These are phyloP conservation scores for Castanea mollissima DNA, from an alignment of 306 rosid genomes.

Conservation along the genomic window DNA sequence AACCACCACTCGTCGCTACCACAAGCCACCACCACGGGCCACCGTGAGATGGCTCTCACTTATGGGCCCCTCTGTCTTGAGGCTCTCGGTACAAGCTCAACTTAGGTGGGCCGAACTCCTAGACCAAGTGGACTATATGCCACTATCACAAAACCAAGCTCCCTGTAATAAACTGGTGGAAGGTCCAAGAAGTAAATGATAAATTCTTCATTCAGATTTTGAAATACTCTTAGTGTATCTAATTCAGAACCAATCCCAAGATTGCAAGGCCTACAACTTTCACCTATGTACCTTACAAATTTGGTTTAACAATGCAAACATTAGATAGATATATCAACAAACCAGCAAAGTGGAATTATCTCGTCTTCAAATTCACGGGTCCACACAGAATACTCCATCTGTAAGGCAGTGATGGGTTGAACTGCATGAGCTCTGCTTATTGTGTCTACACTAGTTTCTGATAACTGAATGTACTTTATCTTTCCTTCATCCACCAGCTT, in stretches of 20 bases:
- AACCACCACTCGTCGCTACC: too few relatives aligned
- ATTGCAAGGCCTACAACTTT: neutral
- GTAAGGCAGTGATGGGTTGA: slow-evolving; percentile 74
- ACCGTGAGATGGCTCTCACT: too few relatives aligned
- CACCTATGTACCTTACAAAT: neutral
- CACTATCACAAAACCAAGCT: slow-evolving; percentile 70
- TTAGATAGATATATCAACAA: neutral
- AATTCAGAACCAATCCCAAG: neutral
- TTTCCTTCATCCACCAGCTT: slow-evolving; percentile 64
- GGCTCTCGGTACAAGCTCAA: too few relatives aligned
- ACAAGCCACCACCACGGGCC: too few relatives aligned
- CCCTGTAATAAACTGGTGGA: slow-evolving; percentile 22
- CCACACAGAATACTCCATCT: slow-evolving; percentile 78
- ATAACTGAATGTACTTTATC: slow-evolving; percentile 55
- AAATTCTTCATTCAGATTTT: neutral
- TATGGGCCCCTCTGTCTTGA: too few relatives aligned
- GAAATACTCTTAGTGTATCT: neutral
- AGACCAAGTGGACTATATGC: slow-evolving; percentile 40
- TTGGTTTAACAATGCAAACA: neutral
- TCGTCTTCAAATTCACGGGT: slow-evolving; percentile 59
- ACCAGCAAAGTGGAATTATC: slow-evolving; percentile 70
- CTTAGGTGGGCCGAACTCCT: too few relatives aligned
- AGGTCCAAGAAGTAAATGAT: neutral
- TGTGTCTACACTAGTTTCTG: slow-evolving; percentile 59
- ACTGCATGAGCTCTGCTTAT: slow-evolving; percentile 64